Conservation (phyloP, 495 filamentous ascomycete species). For the Xylaria scruposa region DNA sequence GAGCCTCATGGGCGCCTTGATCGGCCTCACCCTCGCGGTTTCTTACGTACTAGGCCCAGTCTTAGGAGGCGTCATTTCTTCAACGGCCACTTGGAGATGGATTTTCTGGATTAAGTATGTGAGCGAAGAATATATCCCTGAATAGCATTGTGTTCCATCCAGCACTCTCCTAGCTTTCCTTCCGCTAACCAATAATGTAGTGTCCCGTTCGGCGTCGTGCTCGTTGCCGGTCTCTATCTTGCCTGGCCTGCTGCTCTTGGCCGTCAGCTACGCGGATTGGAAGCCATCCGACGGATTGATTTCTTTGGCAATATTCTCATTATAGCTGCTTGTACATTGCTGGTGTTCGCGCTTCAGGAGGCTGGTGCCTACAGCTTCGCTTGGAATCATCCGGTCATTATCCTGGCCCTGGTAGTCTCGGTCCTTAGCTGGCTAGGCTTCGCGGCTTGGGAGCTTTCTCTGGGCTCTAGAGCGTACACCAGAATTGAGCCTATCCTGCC, state of each 20-base stretch:
- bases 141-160: neutral
- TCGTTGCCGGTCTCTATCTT: slow-evolving; percentile 63
- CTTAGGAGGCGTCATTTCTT: slow-evolving; percentile 71
- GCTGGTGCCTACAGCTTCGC: slow-evolving; percentile 53
- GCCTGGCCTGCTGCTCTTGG: slow-evolving; percentile 50
- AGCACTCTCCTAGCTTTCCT: neutral
- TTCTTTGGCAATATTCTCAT: slow-evolving; percentile 62
- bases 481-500: slow-evolving; percentile 51
- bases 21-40: slow-evolving; percentile 52
- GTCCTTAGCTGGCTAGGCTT: slow-evolving; percentile 56
- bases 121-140: neutral
- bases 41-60: slow-evolving; percentile 67
- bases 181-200: slow-evolving; percentile 35
- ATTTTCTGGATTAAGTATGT: slow-evolving; percentile 74
- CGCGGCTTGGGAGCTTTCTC: slow-evolving; percentile 52
- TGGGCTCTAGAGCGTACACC: slow-evolving; percentile 35
- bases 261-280: slow-evolving; percentile 32
- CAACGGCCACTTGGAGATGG: slow-evolving; percentile 69
- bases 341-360: slow-evolving; percentile 66
- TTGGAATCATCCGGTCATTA: slow-evolving; percentile 54
- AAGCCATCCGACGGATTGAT: slow-evolving; percentile 55
- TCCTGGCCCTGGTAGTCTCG: slow-evolving; percentile 50
- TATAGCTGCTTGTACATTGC: slow-evolving; percentile 59
- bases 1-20: slow-evolving; percentile 50
- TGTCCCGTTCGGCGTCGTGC: slow-evolving; percentile 63